Evolutionary conservation across 495 filamentous ascomycete genomes (phyloP).

Genomic region (Trichoderma virens): DNA sequence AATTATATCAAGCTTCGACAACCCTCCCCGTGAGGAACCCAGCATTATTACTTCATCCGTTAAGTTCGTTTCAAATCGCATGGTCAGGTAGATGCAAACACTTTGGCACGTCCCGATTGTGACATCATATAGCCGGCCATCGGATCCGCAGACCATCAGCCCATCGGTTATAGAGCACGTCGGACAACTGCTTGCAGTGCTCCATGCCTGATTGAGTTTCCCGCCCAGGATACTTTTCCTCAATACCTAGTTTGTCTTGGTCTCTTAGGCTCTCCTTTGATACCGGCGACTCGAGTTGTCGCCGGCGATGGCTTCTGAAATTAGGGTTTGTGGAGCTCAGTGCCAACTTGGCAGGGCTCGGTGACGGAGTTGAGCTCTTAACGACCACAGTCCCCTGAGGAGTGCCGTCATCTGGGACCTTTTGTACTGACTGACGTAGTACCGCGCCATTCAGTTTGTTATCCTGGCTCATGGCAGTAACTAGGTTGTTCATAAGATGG

Average conservation of each 20-base stretch:
- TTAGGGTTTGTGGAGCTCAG: conserved; percentile 80
- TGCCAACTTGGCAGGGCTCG: conserved; percentile 51
- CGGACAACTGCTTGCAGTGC: conserved; percentile 78
- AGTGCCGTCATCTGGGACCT: conserved; percentile 23
- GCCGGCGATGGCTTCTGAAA: conserved; percentile 64
- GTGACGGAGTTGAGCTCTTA: conserved; percentile 25
- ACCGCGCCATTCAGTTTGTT: conserved; percentile 32
- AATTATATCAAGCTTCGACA: neutral
- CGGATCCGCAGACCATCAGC: conserved; percentile 71
- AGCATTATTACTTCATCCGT: neutral
- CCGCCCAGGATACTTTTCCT: conserved; percentile 41
- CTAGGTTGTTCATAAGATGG: conserved; percentile 65
- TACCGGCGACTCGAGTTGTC: conserved; percentile 51
- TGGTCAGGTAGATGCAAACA: neutral
- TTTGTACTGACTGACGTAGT: conserved; percentile 17
- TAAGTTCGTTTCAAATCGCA: neutral
- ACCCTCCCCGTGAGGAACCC: neutral
- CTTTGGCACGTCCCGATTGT: too few species aligned
- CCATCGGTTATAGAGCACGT: conserved; percentile 88
- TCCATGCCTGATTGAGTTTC: conserved; percentile 68
- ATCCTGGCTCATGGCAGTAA: conserved; percentile 38
- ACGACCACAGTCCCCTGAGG: conserved; percentile 39
- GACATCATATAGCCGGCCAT: conserved; percentile 53
- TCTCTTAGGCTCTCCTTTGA: conserved; percentile 20
- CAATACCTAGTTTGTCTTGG: conserved; percentile 41